A percentile compares a stretch with the other conserved stretches of the same genome.
Conservation (phyloP, 768 basidiomycete genomes). For the Coprinopsis strossmayeri region DNA sequence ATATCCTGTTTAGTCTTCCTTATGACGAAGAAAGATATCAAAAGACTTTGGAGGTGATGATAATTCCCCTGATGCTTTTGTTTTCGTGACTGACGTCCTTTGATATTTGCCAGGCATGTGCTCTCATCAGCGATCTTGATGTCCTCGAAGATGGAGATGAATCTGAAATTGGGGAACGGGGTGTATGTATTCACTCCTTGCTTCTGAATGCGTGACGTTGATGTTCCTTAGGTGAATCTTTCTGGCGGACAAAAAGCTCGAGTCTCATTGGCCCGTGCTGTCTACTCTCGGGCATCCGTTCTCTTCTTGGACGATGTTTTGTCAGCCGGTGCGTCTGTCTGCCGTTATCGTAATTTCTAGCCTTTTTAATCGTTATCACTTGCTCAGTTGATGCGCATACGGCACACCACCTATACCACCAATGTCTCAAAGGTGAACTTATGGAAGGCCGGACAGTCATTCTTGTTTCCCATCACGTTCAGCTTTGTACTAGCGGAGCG, state of each 20-base stretch:
- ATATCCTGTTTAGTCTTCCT: conserved; percentile 78
- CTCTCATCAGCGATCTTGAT: conserved; percentile 66
- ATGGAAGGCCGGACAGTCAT: conserved; percentile 79
- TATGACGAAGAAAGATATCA: conserved; percentile 75
- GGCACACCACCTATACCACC: conserved; percentile 77
- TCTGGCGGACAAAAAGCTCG: conserved; percentile 64
- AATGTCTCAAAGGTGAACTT: conserved; percentile 81
- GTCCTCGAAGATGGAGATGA: conserved; percentile 87
- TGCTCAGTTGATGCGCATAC: conserved; percentile 90
- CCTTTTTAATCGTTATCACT: neutral
- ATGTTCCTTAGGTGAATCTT: conserved; percentile 33
- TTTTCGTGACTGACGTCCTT: no score
- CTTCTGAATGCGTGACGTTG: neutral
- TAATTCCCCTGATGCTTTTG: conserved; percentile 20
- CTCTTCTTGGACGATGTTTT: conserved; percentile 82
- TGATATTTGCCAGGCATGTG: conserved; percentile 36
- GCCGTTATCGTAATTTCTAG: neutral
- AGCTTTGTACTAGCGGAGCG: conserved; percentile 77
- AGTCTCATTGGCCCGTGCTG: conserved; percentile 59
- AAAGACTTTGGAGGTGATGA: conserved; percentile 64
- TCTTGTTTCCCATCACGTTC: conserved; percentile 93
- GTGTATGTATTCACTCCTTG: conserved; percentile 34
- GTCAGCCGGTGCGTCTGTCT: conserved; percentile 27
- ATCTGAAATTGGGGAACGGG: conserved; percentile 83
- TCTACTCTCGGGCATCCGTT: conserved; percentile 82